A percentile compares a stretch with the other conserved stretches of the same genome.
Evolutionary conservation across 2,329 filamentous ascomycete genomes (phyloP).

Genomic region (Fusarium sarcochroum): DNA sequence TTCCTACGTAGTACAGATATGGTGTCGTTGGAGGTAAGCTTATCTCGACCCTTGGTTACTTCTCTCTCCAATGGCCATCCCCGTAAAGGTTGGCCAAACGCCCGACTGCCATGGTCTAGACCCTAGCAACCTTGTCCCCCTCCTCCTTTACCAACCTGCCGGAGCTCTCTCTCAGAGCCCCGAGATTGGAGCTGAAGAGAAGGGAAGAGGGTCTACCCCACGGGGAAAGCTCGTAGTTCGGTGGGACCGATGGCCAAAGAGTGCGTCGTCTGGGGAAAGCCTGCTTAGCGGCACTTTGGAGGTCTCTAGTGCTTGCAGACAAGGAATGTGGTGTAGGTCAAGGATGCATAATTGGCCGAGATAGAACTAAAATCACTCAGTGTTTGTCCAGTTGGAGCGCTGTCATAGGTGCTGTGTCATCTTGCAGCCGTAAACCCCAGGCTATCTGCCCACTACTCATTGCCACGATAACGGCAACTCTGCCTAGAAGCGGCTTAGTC

Average conservation of each 20-base stretch:
- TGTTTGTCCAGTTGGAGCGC: background rate
- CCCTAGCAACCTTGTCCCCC: background rate
- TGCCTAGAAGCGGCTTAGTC: background rate
- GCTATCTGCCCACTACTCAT: background rate
- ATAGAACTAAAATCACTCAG: conserved; percentile 1
- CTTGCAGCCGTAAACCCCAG: conserved; percentile 1
- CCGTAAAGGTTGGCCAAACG: background rate
- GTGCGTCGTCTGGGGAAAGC: conserved; percentile 1
- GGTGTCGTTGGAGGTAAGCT: conserved; percentile 22
- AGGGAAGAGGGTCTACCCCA: conserved; percentile 19
- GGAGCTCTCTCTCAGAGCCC: background rate
- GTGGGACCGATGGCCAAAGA: conserved; percentile 18
- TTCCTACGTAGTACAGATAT: background rate
- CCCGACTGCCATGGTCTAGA: conserved; percentile 9
- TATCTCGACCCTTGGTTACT: conserved; percentile 6
- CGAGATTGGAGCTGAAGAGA: conserved; percentile 4
- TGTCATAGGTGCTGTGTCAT: conserved; percentile 2
- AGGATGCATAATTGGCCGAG: conserved; percentile 1
- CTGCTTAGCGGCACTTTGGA: conserved; percentile 5
- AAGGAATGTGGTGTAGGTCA: conserved; percentile 14
- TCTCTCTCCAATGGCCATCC: too few species aligned
- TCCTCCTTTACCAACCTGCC: background rate
- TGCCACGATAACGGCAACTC: conserved; percentile 5
- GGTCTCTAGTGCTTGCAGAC: conserved; percentile 4
- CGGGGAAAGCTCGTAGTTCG: conserved; percentile 30